Percentiles rank a stretch among this genome's conserved stretches.
Evolutionary conservation across 768 basidiomycete genomes (phyloP).

Genomic region (Dendrothele bispora): DNA sequence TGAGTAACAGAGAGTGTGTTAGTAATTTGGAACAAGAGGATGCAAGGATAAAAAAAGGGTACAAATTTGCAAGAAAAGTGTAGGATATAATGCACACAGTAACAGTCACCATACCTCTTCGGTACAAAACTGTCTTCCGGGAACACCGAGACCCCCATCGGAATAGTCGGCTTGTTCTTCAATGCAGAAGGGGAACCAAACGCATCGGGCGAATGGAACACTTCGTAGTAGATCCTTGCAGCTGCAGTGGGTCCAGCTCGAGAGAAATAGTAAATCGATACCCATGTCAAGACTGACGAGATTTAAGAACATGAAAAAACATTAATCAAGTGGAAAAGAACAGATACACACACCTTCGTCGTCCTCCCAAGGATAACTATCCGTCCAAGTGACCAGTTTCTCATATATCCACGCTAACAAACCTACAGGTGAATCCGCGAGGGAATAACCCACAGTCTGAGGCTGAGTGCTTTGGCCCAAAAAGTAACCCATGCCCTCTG

Average conservation of each 20-base stretch:
- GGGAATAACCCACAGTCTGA: conserved; percentile 37
- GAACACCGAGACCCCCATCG: conserved; percentile 2
- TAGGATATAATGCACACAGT: too few relatives aligned
- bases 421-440: conserved; percentile 45
- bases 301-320: neutral
- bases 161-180: neutral
- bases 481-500: conserved; percentile 25
- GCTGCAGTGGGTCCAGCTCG: conserved; percentile 58
- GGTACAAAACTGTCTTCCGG: neutral
- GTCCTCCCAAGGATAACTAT: conserved; percentile 40
- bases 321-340: neutral
- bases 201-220: conserved; percentile 16
- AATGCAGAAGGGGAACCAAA: conserved; percentile 2
- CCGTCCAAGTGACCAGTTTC: conserved; percentile 32
- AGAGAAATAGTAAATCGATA: conserved; percentile 61
- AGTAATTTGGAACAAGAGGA: too few relatives aligned
- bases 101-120: neutral
- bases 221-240: conserved; percentile 59
- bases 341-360: conserved; percentile 29
- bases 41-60: too few relatives aligned
- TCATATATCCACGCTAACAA: conserved; percentile 38
- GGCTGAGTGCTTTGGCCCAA: conserved; percentile 29
- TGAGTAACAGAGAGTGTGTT: too few relatives aligned
- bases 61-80: too few relatives aligned
- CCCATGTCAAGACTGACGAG: conserved; percentile 57